Conservation (phyloP, 441 rosid species). For the Omphalea diandra region DNA sequence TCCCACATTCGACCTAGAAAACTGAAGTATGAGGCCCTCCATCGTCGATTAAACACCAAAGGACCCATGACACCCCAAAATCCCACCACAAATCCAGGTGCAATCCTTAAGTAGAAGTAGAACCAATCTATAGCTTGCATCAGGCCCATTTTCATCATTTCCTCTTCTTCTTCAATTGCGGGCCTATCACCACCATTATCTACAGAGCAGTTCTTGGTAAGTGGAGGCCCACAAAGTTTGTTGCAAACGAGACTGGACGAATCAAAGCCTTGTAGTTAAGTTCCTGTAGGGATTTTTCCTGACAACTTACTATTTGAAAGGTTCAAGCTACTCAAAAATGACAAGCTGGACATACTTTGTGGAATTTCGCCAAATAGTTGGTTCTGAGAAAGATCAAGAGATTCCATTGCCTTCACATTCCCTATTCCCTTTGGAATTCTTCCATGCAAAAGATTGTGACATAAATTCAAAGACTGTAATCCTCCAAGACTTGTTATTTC, state of each 20-base stretch:
- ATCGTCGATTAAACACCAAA: neutral
- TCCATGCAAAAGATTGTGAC: neutral
- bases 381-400: slow-evolving; percentile 15
- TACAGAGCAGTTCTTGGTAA: slow-evolving; percentile 7
- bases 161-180: neutral
- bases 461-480: slow-evolving; percentile 20
- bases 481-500: slow-evolving; percentile 9
- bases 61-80: slow-evolving; percentile 20
- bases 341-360: neutral
- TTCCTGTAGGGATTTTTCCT: slow-evolving; percentile 25
- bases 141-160: too few species aligned
- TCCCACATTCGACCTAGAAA: neutral
- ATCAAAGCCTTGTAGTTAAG: slow-evolving; percentile 25
- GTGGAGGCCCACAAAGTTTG: slow-evolving; percentile 30
- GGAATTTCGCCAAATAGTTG: slow-evolving; percentile 27
- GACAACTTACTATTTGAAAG: slow-evolving; percentile 20
- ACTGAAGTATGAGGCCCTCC: slow-evolving; percentile 2
- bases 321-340: slow-evolving; percentile 24
- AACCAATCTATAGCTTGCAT: neutral
- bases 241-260: slow-evolving; percentile 23
- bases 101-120: neutral
- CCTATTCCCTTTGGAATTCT: neutral
- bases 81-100: slow-evolving; percentile 26
- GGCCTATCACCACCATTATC: too few species aligned
- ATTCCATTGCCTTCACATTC: slow-evolving; percentile 22